Evolutionary conservation across 2,329 filamentous ascomycete genomes (phyloP), one percentile per base, ranked within the genome.

Genomic region (Fonsecaea pedrosoi): DNA sequence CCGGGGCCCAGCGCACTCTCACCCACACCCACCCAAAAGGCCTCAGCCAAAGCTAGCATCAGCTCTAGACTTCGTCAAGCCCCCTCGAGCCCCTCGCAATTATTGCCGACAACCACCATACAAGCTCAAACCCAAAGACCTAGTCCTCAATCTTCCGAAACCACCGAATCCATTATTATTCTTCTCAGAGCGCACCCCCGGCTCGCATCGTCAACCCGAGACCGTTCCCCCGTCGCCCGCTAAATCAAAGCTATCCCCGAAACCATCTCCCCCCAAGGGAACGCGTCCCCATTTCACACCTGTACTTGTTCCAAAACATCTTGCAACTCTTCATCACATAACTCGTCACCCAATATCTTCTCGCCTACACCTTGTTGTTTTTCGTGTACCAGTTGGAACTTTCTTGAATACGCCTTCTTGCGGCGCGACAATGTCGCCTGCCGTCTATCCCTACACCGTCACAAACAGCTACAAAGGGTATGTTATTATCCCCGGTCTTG

Each of bases 391-490:
- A 13, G 21, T 30, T 13, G 18, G 45, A 15, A 57, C 35, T 56
- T 48, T 18, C 34, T 32, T 40, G 38, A 50, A 42, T 9, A 50
- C 45, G 21, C 9, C 35, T 42, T 65, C 58, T 56, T 61, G 50
- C 58, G 25, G 60, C 68, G 70, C 70, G 70, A 71, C 66, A 40
- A 71, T 71, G 70, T 64, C 68, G 64, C 53, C 68, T 25, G 63
- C 67, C 45, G 58, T 71, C 10, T 69, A 71, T 79, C 81, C 81
- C 72, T 83, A 81, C 77, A 82, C 81, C 72, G 80, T 83, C 73
- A 82, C 81, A 71, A 83, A 83, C 76, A 82, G 80, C 71, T 82
- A 82, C 72, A 82, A 82, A 77, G 79, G 81, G 81, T 82, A 78
- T 48, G 71, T 72, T 54, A 12, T 34, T 34, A 25, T 37, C 25